A percentile compares a stretch with the other conserved stretches of the same genome.
phyloP scores from a whole-genome alignment of 2,329 filamentous ascomycete genomes.

The Xenosphaeropsis pyriputrescens region DNA sequence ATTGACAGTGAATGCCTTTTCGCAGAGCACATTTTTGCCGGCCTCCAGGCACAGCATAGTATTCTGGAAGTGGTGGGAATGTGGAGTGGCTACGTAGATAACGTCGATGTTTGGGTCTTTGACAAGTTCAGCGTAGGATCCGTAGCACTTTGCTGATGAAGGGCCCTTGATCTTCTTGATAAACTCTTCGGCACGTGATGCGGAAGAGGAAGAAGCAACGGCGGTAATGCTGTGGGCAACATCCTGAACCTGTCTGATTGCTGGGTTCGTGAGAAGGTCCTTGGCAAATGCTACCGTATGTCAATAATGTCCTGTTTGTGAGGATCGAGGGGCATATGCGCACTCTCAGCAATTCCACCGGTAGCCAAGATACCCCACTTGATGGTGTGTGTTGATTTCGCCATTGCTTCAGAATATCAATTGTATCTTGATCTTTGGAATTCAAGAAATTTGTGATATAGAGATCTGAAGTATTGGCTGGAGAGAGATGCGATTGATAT shows the following conservation, averaged over 20 bases:
- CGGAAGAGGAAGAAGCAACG: constrained; percentile 48
- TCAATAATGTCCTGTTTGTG: neutral
- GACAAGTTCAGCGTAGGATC: constrained; percentile 51
- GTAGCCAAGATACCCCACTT: constrained; percentile 21
- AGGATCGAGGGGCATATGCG: constrained; percentile 1
- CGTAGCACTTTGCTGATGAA: constrained; percentile 44
- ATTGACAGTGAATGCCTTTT: constrained; percentile 60
- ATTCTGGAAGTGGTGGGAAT: constrained; percentile 62
- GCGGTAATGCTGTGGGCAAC: constrained; percentile 47
- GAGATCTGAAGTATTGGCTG: too few relatives aligned
- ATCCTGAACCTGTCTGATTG: constrained; percentile 41
- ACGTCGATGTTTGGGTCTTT: constrained; percentile 50
- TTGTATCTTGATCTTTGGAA: neutral
- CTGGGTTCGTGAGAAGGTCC: constrained; percentile 48
- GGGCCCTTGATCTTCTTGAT: constrained; percentile 40
- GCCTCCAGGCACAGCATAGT: constrained; percentile 47
- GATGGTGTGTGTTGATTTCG: constrained; percentile 12
- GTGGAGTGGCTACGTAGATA: constrained; percentile 56
- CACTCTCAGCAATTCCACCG: constrained; percentile 20
- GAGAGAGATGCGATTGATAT: too few relatives aligned
- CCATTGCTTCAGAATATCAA: constrained; percentile 6
- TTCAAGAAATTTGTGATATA: too few relatives aligned
- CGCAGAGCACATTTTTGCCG: constrained; percentile 56
- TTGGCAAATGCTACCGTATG: constrained; percentile 34
- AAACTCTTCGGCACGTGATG: constrained; percentile 44